Base-by-base conservation (phyloP, 495 filamentous ascomycete genomes). In the Apiosordaria backusii region DNA sequence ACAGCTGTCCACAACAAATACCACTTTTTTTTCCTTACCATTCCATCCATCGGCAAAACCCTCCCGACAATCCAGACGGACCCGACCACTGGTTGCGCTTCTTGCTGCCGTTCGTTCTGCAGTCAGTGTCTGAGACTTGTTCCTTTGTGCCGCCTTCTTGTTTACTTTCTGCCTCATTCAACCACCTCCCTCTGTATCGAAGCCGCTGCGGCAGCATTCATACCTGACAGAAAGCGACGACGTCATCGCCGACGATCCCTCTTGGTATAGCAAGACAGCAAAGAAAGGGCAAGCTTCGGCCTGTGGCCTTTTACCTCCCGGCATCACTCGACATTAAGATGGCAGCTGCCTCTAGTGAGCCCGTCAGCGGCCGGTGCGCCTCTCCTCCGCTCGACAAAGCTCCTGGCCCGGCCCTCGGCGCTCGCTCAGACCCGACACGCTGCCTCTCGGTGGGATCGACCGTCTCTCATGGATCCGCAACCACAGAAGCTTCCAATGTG, bases 381-480 rank as follows among this genome's bases (percentile, higher is more conserved):
- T 88, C 86, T 18, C 87, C 89, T 7, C 87, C 89, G 50, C 89
- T 89, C 60, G 89, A 87, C 55, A 82, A 82, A 18, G 84, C 85
- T 1, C 90, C 92, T 22, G 87, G 84, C 16, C 85, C 86, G 13
- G 89, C 88, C 60, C 81, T 92, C 59, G 84, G 85, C 18, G 81
- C 86, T 25, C 83, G 83, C 65, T 65, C 88, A 84, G 58, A 81
- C n/a, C 85, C 88, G 61, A 88, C 87, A 63, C 88, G 92, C 35
- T 90, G 88, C 65, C 82, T 92, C 65, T 96, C 92, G 50, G 88
- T 89, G 58, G 84, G 86, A 35, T 96, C 92, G 23, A 90, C 88
- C 25, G 79, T 82, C 45, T 93, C 81, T 22, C 81, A 77, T 55
- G 73, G 70, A 4, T 83, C 81, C n/a, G 67, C 67, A 35, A 81